phyloP scores from a whole-genome alignment of 208 protist species.

The Crithidia fasciculata region DNA sequence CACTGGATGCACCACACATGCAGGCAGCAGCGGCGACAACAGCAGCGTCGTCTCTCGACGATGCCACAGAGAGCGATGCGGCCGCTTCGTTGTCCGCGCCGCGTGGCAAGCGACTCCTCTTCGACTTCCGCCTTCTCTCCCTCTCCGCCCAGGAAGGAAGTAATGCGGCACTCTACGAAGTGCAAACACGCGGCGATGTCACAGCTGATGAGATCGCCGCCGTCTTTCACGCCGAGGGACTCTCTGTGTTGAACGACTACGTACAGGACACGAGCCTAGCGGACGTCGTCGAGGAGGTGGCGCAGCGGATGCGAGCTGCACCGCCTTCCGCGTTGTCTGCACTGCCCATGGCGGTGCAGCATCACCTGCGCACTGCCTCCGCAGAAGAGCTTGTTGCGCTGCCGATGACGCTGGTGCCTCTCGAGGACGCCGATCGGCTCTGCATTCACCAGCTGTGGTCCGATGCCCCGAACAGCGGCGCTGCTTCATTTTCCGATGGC shows the following conservation, averaged over 20 bases:
- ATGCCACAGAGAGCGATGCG: too few relatives aligned
- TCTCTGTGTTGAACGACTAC: conserved; percentile 77
- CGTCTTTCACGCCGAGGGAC: conserved; percentile 62
- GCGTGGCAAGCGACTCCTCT: conserved; percentile 14
- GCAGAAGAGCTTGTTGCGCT: conserved; percentile 65
- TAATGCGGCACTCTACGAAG: conserved; percentile 72
- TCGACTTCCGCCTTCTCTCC: conserved; percentile 49
- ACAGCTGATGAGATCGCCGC: conserved; percentile 72
- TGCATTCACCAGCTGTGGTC: conserved; percentile 9
- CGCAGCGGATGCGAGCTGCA: conserved; percentile 16
- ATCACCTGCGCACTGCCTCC: conserved; percentile 41
- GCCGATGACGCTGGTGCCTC: conserved; percentile 44
- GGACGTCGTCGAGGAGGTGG: conserved; percentile 36
- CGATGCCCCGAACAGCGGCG: not conserved
- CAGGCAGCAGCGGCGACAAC: not conserved
- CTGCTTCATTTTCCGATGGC: too few relatives aligned
- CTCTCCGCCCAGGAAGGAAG: conserved; percentile 39
- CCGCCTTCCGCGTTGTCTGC: conserved; percentile 30
- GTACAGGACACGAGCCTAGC: conserved; percentile 59
- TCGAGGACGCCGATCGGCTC: conserved; percentile 35
- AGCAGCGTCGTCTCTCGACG: not conserved
- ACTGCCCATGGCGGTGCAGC: conserved; percentile 55
- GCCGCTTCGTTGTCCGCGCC: not conserved
- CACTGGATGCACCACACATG: conserved; percentile 32
- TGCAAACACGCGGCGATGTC: conserved; percentile 41